Evolutionary conservation across 2,329 filamentous ascomycete genomes (phyloP).

Genomic region (Cladophialophora immunda): DNA sequence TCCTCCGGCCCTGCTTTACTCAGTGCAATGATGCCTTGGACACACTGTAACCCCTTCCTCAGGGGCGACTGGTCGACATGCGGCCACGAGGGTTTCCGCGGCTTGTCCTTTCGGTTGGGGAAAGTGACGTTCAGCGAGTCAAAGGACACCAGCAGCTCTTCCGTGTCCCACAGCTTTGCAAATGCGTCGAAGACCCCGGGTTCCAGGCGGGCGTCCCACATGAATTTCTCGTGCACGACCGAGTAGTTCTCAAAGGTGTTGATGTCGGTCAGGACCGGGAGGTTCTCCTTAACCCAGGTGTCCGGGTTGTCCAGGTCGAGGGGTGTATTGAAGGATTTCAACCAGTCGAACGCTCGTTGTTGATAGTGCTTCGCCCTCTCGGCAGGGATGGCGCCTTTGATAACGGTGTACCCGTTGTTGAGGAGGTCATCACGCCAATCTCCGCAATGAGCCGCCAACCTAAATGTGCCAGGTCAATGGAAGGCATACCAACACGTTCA

Average conservation of each 20-base stretch:
- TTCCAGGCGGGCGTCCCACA: conserved; percentile 56
- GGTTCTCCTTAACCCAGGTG: conserved; percentile 55
- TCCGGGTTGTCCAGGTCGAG: conserved; percentile 47
- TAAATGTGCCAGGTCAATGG: no score
- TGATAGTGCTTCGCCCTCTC: conserved; percentile 52
- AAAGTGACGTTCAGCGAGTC: conserved; percentile 59
- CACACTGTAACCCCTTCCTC: conserved; percentile 31
- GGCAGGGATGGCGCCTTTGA: conserved; percentile 56
- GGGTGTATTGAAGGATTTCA: conserved; percentile 49
- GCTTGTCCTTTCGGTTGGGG: conserved; percentile 44
- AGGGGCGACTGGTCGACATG: conserved; percentile 52
- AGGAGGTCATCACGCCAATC: no score
- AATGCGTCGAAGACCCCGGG: conserved; percentile 53
- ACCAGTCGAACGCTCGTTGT: conserved; percentile 53
- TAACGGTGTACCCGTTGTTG: conserved; percentile 57
- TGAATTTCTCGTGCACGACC: conserved; percentile 59
- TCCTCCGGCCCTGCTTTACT: conserved; percentile 57
- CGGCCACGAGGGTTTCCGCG: conserved; percentile 57
- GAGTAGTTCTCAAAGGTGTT: conserved; percentile 60
- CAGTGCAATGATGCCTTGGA: conserved; percentile 57
- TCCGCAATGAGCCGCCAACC: no score
- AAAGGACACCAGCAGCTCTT: conserved; percentile 54
- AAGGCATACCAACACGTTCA: no score
- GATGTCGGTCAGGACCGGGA: conserved; percentile 57
- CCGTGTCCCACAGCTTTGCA: conserved; percentile 50